These are phyloP conservation scores for Eutrema heterophyllum DNA, from an alignment of 345 rosid species.

Conservation along the genomic window DNA sequence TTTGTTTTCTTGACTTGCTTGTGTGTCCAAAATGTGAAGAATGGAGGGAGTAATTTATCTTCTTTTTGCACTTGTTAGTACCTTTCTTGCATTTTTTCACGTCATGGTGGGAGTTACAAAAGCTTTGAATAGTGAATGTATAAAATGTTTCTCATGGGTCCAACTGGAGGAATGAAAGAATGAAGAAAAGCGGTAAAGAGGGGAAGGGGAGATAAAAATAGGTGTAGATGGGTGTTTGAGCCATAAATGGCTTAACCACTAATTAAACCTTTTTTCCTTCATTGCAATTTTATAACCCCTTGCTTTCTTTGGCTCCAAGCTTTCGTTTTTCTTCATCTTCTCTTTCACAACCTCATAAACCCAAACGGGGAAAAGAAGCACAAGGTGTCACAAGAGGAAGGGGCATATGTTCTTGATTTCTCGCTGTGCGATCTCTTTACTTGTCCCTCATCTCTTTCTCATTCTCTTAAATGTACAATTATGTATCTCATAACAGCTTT, in stretches of 20 bases:
- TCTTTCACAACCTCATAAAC: conserved; percentile 8
- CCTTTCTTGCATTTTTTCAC: background rate
- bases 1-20: conserved; percentile 95
- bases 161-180: background rate
- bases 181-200: background rate
- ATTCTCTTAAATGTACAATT: background rate
- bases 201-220: conserved; percentile 4
- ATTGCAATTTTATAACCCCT: conserved; percentile 7
- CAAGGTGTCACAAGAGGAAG: conserved; percentile 23
- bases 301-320: conserved; percentile 26
- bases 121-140: background rate
- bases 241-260: conserved; percentile 11
- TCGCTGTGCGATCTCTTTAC: background rate
- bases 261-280: background rate
- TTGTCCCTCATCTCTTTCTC: background rate
- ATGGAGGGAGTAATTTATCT: background rate
- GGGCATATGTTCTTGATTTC: conserved; percentile 21
- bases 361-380: conserved; percentile 3
- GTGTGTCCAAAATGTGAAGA: conserved; percentile 19
- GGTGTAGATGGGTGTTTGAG: background rate
- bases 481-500: background rate
- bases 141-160: background rate
- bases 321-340: conserved; percentile 5
- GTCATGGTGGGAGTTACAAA: background rate
- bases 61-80: background rate